These are phyloP conservation scores for Helotiales sp. DNA, from an alignment of 2,329 filamentous ascomycete genomes.

Conservation along the genomic window DNA sequence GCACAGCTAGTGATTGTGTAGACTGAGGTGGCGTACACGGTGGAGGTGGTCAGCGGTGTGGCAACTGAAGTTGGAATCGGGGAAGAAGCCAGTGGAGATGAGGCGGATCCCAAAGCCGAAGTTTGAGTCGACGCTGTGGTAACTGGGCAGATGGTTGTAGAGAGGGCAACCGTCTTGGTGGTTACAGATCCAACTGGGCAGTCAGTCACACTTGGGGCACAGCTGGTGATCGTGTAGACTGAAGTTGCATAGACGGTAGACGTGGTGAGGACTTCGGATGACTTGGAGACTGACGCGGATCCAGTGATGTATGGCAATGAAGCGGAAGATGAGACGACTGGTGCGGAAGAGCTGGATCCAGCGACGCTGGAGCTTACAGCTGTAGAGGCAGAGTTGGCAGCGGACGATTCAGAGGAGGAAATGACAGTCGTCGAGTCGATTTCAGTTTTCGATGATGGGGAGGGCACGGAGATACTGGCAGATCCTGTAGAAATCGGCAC, in stretches of 20 bases:
- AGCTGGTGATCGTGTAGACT: slow-evolving; percentile 2
- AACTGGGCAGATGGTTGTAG: slow-evolving; percentile 10
- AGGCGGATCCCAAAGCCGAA: neutral
- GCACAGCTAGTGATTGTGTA: slow-evolving; percentile 8
- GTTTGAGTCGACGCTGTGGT: neutral
- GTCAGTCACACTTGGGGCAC: slow-evolving; percentile 4
- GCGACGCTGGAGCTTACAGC: neutral
- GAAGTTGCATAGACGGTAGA: slow-evolving; percentile 10
- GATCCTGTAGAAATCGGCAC: neutral
- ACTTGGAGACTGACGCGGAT: neutral
- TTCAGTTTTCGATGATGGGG: neutral
- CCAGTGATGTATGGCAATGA: neutral
- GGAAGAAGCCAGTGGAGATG: neutral
- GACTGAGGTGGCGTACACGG: neutral
- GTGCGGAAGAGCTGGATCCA: neutral
- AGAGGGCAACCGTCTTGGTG: slow-evolving; percentile 10
- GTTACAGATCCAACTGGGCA: slow-evolving; percentile 14
- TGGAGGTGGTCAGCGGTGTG: slow-evolving; percentile 1
- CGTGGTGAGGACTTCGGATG: neutral
- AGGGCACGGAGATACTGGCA: neutral
- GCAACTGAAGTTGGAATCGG: neutral
- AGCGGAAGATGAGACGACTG: neutral
- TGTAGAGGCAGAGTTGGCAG: neutral
- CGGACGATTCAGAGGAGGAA: neutral
- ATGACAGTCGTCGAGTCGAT: neutral